Percentiles rank a stretch among this genome's conserved stretches.
phyloP scores from a whole-genome alignment of 352 stramenopile genomes.

The Stramenopiles sp. region DNA sequence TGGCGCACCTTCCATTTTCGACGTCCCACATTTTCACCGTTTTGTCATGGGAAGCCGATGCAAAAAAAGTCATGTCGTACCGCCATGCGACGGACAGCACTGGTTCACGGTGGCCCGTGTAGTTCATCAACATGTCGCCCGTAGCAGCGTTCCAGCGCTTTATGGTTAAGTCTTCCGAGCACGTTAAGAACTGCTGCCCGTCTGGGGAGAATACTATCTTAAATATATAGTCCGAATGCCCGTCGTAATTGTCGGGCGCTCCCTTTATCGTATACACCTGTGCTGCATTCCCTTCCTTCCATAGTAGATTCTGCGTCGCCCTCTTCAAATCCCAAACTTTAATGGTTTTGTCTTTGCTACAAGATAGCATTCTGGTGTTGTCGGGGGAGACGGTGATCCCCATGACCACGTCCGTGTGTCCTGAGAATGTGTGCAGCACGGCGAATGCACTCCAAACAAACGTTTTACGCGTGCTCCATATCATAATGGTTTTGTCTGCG shows the following conservation, averaged over 20 bases:
- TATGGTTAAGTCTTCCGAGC: background rate
- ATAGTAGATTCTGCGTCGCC: background rate
- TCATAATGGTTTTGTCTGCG: background rate
- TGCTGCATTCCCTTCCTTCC: background rate
- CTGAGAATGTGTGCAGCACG: background rate
- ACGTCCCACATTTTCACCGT: background rate
- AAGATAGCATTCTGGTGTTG: background rate
- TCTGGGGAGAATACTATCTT: background rate
- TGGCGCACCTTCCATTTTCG: background rate
- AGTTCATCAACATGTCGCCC: background rate
- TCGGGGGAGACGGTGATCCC: background rate
- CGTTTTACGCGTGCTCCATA: background rate
- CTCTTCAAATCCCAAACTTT: background rate
- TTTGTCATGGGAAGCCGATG: background rate
- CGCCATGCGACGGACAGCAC: background rate
- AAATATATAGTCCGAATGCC: background rate
- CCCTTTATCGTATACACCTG: background rate
- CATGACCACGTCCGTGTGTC: background rate
- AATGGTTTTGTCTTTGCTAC: background rate
- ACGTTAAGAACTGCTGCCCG: background rate
- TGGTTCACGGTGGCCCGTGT: background rate
- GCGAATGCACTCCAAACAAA: background rate
- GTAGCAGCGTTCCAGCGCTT: background rate
- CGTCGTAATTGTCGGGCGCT: background rate
- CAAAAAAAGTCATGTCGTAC: background rate